Evolutionary conservation across 148 eudicot species (phyloP).

Genomic region (Talinum fruticosum): DNA sequence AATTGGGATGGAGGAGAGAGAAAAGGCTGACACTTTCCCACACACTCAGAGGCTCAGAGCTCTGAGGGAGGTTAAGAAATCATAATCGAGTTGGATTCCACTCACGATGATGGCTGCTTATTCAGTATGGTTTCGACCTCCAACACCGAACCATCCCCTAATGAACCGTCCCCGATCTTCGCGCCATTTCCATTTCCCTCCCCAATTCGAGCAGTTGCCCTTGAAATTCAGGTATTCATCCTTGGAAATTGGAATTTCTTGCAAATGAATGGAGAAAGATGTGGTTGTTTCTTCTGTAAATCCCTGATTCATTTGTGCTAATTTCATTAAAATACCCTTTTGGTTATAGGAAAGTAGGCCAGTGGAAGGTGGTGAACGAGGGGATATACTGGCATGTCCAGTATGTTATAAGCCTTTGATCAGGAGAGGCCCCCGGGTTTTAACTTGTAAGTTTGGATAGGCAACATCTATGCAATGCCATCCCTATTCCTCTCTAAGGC

Average conservation of each 20-base stretch:
- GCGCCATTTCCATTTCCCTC: conserved; percentile 15
- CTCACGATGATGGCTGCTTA: conserved; percentile 20
- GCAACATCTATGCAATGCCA: background rate
- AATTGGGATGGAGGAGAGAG: background rate
- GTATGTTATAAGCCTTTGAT: conserved; percentile 71
- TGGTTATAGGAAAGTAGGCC: conserved; percentile 41
- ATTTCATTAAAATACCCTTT: background rate
- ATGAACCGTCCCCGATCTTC: conserved; percentile 19
- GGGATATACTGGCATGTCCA: conserved; percentile 74
- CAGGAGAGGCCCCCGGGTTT: conserved; percentile 84
- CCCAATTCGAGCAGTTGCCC: conserved; percentile 29
- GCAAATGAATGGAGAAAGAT: no score
- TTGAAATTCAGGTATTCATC: conserved; percentile 17
- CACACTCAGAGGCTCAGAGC: background rate
- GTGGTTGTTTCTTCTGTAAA: no score
- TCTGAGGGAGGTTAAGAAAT: background rate
- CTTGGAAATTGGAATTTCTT: no score
- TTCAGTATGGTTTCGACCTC: conserved; percentile 20
- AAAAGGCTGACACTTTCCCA: background rate
- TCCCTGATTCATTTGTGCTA: background rate
- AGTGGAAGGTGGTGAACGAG: conserved; percentile 27
- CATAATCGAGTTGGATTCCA: background rate
- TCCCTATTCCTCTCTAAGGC: conserved; percentile 12
- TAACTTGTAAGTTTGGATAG: conserved; percentile 65
- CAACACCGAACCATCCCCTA: conserved; percentile 22